phyloP scores from a whole-genome alignment of 1,284 basidiomycete species.

The Malassezia brasiliensis region DNA sequence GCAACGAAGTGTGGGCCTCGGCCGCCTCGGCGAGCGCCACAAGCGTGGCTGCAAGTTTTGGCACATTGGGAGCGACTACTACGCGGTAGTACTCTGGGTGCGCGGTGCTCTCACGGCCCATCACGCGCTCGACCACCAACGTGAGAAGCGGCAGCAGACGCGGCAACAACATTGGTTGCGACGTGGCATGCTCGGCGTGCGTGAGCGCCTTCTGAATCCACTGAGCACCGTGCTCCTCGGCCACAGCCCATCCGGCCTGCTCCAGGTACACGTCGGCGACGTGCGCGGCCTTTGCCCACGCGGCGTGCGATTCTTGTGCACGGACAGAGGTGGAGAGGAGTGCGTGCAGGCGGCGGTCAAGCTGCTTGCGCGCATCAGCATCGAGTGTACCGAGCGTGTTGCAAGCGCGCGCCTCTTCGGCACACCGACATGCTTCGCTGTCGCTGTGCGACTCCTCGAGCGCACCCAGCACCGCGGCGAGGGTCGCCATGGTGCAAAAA shows the following conservation, averaged over 20 bases:
- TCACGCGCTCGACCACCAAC: slow-evolving; percentile 16
- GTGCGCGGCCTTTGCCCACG: not conserved
- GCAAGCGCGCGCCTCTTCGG: not conserved
- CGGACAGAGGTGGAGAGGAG: not conserved
- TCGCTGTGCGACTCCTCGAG: not conserved
- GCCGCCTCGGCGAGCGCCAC: slow-evolving; percentile 11
- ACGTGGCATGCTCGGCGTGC: slow-evolving; percentile 5
- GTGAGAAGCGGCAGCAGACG: slow-evolving; percentile 11
- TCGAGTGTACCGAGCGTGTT: not conserved
- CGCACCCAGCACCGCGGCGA: not conserved
- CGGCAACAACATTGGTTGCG: not conserved
- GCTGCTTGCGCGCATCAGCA: not conserved
- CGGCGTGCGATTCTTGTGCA: not conserved
- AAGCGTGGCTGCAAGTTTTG: slow-evolving; percentile 15
- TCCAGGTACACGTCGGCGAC: not conserved
- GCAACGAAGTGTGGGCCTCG: not conserved
- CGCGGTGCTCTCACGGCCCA: slow-evolving; percentile 12
- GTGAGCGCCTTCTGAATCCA: slow-evolving; percentile 20
- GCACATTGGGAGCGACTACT: slow-evolving; percentile 25
- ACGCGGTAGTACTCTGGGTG: slow-evolving; percentile 31
- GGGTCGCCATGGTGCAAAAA: not conserved
- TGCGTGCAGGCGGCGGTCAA: slow-evolving; percentile 4
- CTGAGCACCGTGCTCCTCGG: slow-evolving; percentile 14
- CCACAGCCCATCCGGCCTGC: slow-evolving; percentile 7
- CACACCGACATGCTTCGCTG: not conserved